Percentiles rank a stretch among this genome's conserved stretches.
Evolutionary conservation across 176 grass and related monocot genomes (phyloP).

Genomic region (Avena atlantica): DNA sequence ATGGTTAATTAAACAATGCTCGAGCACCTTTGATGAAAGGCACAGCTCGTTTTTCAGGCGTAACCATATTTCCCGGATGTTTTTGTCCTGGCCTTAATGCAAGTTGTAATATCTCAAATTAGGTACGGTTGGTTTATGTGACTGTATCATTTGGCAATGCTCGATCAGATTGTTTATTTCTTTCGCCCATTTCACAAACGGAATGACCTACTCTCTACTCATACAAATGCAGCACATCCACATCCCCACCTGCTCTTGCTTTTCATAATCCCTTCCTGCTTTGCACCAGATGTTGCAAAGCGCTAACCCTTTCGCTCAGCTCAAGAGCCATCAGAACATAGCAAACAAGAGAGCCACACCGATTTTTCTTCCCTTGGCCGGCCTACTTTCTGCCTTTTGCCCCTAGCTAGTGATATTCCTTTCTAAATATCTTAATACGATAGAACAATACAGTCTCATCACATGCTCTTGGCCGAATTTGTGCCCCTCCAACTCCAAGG

Average conservation of each 20-base stretch:
- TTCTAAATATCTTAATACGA: constrained; percentile 39
- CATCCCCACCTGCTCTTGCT: constrained; percentile 37
- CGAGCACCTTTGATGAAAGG: background rate
- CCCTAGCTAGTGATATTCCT: constrained; percentile 30
- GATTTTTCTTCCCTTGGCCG: constrained; percentile 15
- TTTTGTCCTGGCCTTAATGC: constrained; percentile 7
- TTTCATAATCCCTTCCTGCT: constrained; percentile 11
- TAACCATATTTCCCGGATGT: background rate
- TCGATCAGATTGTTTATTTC: constrained; percentile 34
- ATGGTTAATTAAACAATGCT: background rate
- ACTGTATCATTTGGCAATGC: constrained; percentile 23
- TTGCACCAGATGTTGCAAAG: constrained; percentile 45
- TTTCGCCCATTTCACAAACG: constrained; percentile 25
- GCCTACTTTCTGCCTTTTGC: constrained; percentile 21
- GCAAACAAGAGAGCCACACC: constrained; percentile 28
- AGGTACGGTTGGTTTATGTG: background rate
- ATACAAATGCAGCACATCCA: constrained; percentile 39
- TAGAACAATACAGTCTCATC: constrained; percentile 38
- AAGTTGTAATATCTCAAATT: constrained; percentile 35
- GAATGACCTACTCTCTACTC: constrained; percentile 37
- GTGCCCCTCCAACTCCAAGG: background rate
- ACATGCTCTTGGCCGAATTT: constrained; percentile 32
- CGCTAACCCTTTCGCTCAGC: constrained; percentile 47
- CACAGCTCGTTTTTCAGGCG: background rate
- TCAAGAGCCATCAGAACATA: constrained; percentile 60